Base-by-base conservation (phyloP, 2,329 filamentous ascomycete species). In the Thermothelomyces thermophilus region DNA sequence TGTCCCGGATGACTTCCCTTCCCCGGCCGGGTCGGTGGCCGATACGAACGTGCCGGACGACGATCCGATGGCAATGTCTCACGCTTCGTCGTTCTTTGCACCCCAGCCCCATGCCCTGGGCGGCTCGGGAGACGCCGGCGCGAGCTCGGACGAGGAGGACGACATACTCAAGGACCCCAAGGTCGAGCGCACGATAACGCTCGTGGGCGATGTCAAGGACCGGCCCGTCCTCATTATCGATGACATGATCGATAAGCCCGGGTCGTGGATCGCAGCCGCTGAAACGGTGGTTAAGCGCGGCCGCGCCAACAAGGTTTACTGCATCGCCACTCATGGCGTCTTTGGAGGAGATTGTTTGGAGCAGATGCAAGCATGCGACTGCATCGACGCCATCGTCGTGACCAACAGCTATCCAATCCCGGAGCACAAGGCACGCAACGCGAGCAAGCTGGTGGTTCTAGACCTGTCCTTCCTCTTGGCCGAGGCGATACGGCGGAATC, bases 161-260 rank as follows among this genome's bases (percentile, higher is more conserved):
- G 89, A 94, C 58, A 83, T 84, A n/a, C 80, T 91, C 46, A 80
- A 85, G 60, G 83, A 91, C 58, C 82, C 85, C 10, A 83, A 85
- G 53, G 75, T 91, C 19, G 93, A 98, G 71, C 90, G 90, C 63
- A 95, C 91, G 73, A 94, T 98, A 61, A 98, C 93, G 0, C 76
- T 98, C n/a, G 93, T 98, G 13, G 93, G 93, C 53, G 88, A 97
- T 62, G 93, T 98, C 53, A 86, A 83, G 63, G 83, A 88, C 64
- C 82, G 88, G 51, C 84, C 88, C 0, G 93, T 97, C 47, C 86
- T 98, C 65, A 90, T 98, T 54, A 87, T 98, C 43, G 93, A 98
- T 66, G 93, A 98, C 66, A 97, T 98, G 87, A 96, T 98, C 63
- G 93, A 98, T 71, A 96, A 95, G 72, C 84, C 90, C 9, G 88